These are phyloP conservation scores for Epichloe aotearoae DNA, from an alignment of 2,329 filamentous ascomycete species.

Conservation along the genomic window DNA sequence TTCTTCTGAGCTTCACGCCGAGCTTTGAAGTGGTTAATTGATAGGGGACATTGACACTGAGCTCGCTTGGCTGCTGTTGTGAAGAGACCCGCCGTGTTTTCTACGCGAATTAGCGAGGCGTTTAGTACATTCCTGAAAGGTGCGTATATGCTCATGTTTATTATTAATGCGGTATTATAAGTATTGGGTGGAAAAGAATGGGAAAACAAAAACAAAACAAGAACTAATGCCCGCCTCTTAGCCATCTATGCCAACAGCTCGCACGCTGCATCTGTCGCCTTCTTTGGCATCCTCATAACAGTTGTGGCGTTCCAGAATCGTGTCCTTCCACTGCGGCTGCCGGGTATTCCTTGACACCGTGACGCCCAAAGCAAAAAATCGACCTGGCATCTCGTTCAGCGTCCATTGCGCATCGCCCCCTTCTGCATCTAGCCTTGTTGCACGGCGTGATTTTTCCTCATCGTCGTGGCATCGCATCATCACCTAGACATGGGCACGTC, in stretches of 20 bases:
- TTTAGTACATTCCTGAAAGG: background rate
- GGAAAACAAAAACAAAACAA: background rate
- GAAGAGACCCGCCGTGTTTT: too few relatives aligned
- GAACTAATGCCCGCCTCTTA: background rate
- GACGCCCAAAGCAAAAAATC: constrained; percentile 2
- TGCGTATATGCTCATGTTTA: background rate
- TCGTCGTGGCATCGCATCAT: constrained; percentile 4
- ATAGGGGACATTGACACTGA: too few relatives aligned
- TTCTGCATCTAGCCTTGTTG: background rate
- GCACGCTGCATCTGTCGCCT: background rate
- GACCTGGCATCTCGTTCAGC: background rate
- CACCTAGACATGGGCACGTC: constrained; percentile 38
- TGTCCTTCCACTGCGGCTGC: background rate
- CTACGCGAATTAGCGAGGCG: background rate
- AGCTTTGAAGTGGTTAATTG: too few relatives aligned
- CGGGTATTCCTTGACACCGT: background rate
- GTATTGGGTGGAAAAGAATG: background rate
- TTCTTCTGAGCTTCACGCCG: too few relatives aligned
- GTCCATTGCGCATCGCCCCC: background rate
- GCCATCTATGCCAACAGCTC: background rate
- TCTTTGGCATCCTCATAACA: background rate
- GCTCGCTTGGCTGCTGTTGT: too few relatives aligned
- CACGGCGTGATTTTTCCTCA: background rate
- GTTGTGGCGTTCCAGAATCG: background rate
- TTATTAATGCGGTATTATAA: background rate